Evolutionary conservation across 768 basidiomycete species (phyloP), one percentile per base, ranked within the genome.

Genomic region (Russula emetica): DNA sequence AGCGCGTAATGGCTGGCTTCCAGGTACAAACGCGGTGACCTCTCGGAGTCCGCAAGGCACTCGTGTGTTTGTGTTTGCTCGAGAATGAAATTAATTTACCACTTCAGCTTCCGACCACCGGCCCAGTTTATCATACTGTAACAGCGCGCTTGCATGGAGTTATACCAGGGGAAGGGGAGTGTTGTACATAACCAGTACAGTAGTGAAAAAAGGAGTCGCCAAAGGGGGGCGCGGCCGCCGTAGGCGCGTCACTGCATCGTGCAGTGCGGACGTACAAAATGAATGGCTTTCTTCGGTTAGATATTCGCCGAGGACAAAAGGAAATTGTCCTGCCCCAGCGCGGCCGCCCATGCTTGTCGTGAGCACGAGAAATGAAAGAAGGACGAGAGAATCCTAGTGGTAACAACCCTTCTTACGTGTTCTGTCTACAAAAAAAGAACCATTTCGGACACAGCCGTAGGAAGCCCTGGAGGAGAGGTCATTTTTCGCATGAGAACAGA

Each of bases 21-120:
- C n/a, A 64, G 47, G 58, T 50, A 60, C 53, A 60, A 64, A 64
- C 63, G 58, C 60, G 58, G 55, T 60, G 26, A 10, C 53, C 58
- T 55, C 54, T 55, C 53, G 45, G 58, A 40, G 28, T 50, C 36
- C 58, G 30, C 53, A 49, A 40, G 63, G 63, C n/a, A 14, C 60
- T 26, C 28, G 28, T 32, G 24, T 47, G 24, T 53, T 47, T 20
- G 22, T 53, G 30, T 45, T 47, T 32, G 36, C 36, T 16, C 44
- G 11, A 50, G n/a, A 49, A 47, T 18, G 10, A 42, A 44, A 44
- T 30, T 13, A 45, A 26, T 45, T 32, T 42, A 54, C 22, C 42
- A 61, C 52, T 54, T 61, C 60, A 30, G 58, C 9, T 22, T 22
- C 58, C 58, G 58, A 40, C 52, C 45, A 53, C 54, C 49, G 52